These are phyloP conservation scores for Wickerhamiella azyma DNA, from an alignment of 805 yeast species.

Conservation along the genomic window DNA sequence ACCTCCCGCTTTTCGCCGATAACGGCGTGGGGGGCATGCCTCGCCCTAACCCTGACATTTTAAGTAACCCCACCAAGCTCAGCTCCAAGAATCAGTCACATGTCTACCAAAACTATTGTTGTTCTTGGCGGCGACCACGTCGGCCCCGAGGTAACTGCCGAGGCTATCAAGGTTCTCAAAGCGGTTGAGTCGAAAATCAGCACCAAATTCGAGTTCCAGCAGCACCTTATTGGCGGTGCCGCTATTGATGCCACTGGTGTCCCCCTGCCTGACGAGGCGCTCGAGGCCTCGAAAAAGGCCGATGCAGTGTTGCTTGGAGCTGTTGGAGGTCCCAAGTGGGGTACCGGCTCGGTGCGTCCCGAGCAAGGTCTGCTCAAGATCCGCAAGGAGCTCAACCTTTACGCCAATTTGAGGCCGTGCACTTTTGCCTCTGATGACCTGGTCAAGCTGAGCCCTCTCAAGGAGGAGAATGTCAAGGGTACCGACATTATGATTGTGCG, in stretches of 20 bases:
- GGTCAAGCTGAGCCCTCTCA: slow-evolving; percentile 77
- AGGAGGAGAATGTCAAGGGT: slow-evolving; percentile 71
- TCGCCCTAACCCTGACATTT: slow-evolving; percentile 2
- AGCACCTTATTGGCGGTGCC: slow-evolving; percentile 94
- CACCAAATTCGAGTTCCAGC: slow-evolving; percentile 58
- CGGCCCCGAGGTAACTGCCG: slow-evolving; percentile 78
- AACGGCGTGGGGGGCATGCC: neutral
- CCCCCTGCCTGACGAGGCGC: slow-evolving; percentile 76
- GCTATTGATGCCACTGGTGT: slow-evolving; percentile 94
- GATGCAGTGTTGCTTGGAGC: slow-evolving; percentile 97
- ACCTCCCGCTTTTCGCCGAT: too few relatives aligned
- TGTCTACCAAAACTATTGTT: slow-evolving; percentile 52
- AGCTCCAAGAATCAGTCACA: neutral
- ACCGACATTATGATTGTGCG: slow-evolving; percentile 88
- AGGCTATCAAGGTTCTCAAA: slow-evolving; percentile 81
- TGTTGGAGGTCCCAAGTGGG: slow-evolving; percentile 99
- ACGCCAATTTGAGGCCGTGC: slow-evolving; percentile 96
- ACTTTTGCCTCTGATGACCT: slow-evolving; percentile 78
- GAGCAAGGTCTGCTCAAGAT: slow-evolving; percentile 92
- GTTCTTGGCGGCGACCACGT: slow-evolving; percentile 95
- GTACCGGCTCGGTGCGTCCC: slow-evolving; percentile 90
- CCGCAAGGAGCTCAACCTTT: slow-evolving; percentile 83
- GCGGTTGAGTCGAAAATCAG: slow-evolving; percentile 50
- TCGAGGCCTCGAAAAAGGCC: slow-evolving; percentile 69
- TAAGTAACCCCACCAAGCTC: neutral